Evolutionary conservation across 495 filamentous ascomycete species (phyloP).

Genomic region (Sphaerosporella brunnea): DNA sequence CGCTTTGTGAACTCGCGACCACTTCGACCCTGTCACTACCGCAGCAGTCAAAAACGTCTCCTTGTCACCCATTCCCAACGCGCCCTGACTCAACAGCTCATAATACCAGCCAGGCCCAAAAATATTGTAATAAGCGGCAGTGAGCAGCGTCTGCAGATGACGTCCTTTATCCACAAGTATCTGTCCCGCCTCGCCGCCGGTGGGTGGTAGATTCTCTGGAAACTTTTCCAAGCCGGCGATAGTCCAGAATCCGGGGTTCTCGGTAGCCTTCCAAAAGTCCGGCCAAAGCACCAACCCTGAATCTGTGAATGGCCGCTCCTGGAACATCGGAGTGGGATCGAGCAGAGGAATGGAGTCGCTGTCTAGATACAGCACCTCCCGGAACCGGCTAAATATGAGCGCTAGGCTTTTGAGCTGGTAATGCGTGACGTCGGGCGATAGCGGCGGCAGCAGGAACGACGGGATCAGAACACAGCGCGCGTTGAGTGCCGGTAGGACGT

Average conservation of each 20-base stretch:
- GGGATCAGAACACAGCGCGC: conserved; percentile 33
- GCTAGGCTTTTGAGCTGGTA: conserved; percentile 47
- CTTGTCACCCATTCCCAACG: conserved; percentile 44
- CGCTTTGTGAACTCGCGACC: conserved; percentile 34
- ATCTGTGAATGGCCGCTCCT: conserved; percentile 34
- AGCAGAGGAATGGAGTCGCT: conserved; percentile 39
- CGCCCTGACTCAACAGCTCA: conserved; percentile 38
- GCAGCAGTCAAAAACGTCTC: conserved; percentile 46
- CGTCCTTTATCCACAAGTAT: conserved; percentile 39
- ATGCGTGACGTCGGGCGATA: conserved; percentile 15
- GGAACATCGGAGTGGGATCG: conserved; percentile 36
- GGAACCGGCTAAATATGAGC: conserved; percentile 42
- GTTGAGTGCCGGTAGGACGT: conserved; percentile 33
- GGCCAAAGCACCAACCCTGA: conserved; percentile 43
- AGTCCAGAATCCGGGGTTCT: conserved; percentile 36
- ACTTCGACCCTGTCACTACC: conserved; percentile 31
- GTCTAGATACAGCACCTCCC: conserved; percentile 45
- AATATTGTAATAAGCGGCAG: conserved; percentile 46
- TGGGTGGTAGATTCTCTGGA: conserved; percentile 22
- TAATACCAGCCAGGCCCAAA: conserved; percentile 44
- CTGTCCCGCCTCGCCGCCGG: conserved; percentile 39
- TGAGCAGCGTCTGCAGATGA: conserved; percentile 36
- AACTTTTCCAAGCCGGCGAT: conserved; percentile 34
- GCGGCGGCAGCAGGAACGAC: conserved; percentile 9
- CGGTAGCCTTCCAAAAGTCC: conserved; percentile 42